Percentiles rank a stretch among this genome's conserved stretches.
Conservation (phyloP, 805 yeast genomes). For the fission yeast (Schizosaccharomyces pombe) region DNA sequence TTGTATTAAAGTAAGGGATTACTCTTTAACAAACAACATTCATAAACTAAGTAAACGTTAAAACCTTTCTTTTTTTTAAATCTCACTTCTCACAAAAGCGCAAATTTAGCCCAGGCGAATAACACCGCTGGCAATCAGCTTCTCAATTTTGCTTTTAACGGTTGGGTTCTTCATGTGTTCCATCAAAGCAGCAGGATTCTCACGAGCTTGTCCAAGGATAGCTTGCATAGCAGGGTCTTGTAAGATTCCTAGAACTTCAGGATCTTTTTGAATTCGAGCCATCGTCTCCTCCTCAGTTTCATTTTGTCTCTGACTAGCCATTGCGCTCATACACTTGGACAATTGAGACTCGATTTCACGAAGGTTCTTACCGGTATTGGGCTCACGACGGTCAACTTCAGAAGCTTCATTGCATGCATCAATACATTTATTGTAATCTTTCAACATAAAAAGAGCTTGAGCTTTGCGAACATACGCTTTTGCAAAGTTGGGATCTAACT, state of each 20-base stretch:
- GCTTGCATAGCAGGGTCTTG: constrained; percentile 93
- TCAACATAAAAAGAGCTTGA: constrained; percentile 72
- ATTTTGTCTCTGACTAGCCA: constrained; percentile 47
- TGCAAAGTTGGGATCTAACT: constrained; percentile 65
- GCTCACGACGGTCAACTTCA: constrained; percentile 37
- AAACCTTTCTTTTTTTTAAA: neutral
- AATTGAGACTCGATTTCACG: constrained; percentile 59
- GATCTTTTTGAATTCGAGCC: constrained; percentile 74
- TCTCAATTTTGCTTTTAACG: constrained; percentile 63
- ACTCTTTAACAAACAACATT: too few species aligned
- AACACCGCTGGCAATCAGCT: constrained; percentile 87
- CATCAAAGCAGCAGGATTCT: constrained; percentile 85
- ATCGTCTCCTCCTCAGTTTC: constrained; percentile 89
- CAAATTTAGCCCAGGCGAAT: constrained; percentile 44
- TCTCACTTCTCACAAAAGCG: neutral
- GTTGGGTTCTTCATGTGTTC: constrained; percentile 96
- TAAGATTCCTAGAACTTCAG: constrained; percentile 74
- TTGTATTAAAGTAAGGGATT: too few species aligned
- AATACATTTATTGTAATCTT: constrained; percentile 58
- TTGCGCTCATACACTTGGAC: constrained; percentile 30
- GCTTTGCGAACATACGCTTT: constrained; percentile 96
- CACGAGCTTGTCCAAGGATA: constrained; percentile 78
- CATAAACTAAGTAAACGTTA: neutral
- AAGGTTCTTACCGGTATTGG: constrained; percentile 20
- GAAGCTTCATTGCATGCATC: constrained; percentile 66